Conservation (phyloP, 331 rosid genomes). For the Malus hybrid region DNA sequence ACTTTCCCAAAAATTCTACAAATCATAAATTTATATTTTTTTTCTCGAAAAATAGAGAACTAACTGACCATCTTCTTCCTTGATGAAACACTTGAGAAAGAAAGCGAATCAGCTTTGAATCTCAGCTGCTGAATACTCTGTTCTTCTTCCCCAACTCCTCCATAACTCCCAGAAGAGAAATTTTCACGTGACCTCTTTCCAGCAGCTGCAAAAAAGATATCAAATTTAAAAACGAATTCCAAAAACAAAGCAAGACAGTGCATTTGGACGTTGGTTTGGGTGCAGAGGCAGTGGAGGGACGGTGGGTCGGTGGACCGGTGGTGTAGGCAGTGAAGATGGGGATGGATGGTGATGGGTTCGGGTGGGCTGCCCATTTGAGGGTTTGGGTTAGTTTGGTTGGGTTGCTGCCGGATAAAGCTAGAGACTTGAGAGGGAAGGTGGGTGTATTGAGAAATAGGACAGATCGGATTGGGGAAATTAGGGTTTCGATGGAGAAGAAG, state of each 20-base stretch:
- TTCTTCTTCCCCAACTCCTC: slow-evolving; percentile 27
- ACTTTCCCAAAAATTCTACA: neutral
- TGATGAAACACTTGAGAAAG: slow-evolving; percentile 22
- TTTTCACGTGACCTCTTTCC: slow-evolving; percentile 44
- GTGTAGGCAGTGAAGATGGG: slow-evolving; percentile 58
- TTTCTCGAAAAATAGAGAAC: neutral
- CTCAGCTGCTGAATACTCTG: slow-evolving; percentile 23
- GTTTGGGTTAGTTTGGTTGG: slow-evolving; percentile 41
- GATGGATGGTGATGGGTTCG: slow-evolving; percentile 38
- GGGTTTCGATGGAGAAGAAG: no score
- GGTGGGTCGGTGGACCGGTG: slow-evolving; percentile 31
- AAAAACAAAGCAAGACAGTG: neutral
- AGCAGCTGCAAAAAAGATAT: slow-evolving; percentile 39
- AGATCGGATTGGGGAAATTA: no score
- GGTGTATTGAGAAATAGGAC: slow-evolving; percentile 23
- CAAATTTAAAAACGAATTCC: neutral
- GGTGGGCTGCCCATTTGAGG: slow-evolving; percentile 65
- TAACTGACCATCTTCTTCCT: slow-evolving; percentile 42
- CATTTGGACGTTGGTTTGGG: neutral
- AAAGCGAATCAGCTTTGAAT: slow-evolving; percentile 29
- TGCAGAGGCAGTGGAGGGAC: slow-evolving; percentile 57
- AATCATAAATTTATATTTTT: neutral
- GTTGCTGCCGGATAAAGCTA: slow-evolving; percentile 81
- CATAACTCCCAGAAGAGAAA: slow-evolving; percentile 27
- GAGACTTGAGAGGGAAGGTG: slow-evolving; percentile 46